Evolutionary conservation across 441 rosid genomes (phyloP).

Genomic region (Capsella rubella): DNA sequence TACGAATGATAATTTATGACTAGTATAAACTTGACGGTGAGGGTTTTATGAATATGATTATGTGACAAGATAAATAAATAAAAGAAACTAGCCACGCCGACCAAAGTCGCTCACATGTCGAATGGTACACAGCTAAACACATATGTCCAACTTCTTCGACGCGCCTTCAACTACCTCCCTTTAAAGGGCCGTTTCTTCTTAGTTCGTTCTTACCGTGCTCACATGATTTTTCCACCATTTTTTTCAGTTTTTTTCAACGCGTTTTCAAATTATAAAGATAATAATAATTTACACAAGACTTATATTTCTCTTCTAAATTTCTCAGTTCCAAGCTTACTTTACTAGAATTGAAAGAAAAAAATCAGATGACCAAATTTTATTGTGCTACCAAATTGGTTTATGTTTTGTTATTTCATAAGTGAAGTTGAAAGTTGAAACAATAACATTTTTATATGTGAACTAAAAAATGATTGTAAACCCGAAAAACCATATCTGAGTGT

Average conservation of each 20-base stretch:
- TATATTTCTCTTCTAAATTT: neutral
- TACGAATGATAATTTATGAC: constrained; percentile 14
- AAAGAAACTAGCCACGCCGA: constrained; percentile 26
- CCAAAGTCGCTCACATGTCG: constrained; percentile 46
- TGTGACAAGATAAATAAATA: neutral
- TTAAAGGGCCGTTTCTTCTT: constrained; percentile 28
- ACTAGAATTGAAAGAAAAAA: no score
- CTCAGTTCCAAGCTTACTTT: neutral
- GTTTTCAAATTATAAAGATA: neutral
- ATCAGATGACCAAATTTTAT: neutral
- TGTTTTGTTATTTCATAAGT: neutral
- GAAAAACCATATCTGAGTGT: constrained; percentile 1
- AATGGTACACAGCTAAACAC: constrained; percentile 9
- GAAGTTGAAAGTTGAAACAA: neutral
- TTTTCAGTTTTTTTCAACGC: constrained; percentile 8
- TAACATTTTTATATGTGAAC: constrained; percentile 4
- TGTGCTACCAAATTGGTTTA: neutral
- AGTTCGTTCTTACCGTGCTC: neutral
- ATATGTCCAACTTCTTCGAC: constrained; percentile 37
- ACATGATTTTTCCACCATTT: constrained; percentile 19
- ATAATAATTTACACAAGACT: neutral
- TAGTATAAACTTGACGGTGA: constrained; percentile 10
- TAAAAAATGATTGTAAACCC: neutral
- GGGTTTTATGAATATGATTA: constrained; percentile 2
- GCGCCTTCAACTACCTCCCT: constrained; percentile 27